Evolutionary conservation across 805 yeast genomes (phyloP), one percentile per base, ranked within the genome.

Genomic region (Suhomyces tanzawaensis): DNA sequence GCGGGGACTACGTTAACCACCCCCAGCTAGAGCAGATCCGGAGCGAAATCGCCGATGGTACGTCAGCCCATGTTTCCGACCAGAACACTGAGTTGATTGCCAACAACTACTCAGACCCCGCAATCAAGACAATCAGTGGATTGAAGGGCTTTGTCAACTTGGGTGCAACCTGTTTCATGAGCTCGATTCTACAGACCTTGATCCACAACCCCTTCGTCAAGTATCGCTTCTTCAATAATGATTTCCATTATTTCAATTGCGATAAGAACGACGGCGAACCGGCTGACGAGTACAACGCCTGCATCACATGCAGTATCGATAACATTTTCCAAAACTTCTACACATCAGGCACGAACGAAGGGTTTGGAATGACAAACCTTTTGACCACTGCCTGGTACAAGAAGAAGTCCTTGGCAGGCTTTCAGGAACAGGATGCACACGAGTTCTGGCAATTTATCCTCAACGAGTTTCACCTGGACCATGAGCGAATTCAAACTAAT

Each of bases 161-260:
- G 81, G 99, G 99, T 0, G 85, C 99, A 0, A 93, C 99, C 0
- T 93, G 99, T 66, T 93, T 88, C 65, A 91, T 93, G 87, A 85
- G 95, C 49, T 84, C 91, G 25, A 79, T 90, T n/a, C 62, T 93
- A 28, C 99, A 93, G 64, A 79, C 95, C 0, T 64, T 91, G 36
- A 69, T 93, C 29, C 99, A 93, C 59, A 93, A 93, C 55, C 98
- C 99, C 5, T 71, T 87, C 41, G 75, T 93, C 29, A 76, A 91
- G 41, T 77, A 81, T 51, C 82, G 82, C 46, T 89, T 86, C 51
- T 71, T 93, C 57, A 71, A 81, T 46, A 64, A 62, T 18, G 95
- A 90, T 29, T 71, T 74, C 25, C 95, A 88, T 62, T 66, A 53
- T 40, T 72, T 71, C 50, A 64, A 76, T 47, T 80, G 88, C 51